Evolutionary conservation across 2,329 filamentous ascomycete genomes (phyloP).

Genomic region (Venturia pyrina): DNA sequence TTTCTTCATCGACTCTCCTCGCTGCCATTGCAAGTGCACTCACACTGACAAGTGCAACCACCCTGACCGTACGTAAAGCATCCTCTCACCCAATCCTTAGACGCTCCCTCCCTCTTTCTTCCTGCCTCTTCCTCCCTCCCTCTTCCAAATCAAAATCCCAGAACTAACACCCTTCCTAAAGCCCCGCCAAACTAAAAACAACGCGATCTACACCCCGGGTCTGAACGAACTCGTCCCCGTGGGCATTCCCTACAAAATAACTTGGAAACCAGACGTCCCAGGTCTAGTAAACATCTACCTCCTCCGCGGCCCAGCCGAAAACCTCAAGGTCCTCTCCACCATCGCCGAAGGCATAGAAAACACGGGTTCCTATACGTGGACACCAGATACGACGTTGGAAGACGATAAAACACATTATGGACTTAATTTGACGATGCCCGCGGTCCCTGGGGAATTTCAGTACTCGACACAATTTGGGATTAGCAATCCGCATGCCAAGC

Average conservation of each 20-base stretch:
- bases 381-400: conserved; percentile 38
- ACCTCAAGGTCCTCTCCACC: conserved; percentile 41
- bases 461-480: conserved; percentile 8
- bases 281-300: conserved; percentile 47
- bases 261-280: conserved; percentile 42
- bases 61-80: neutral
- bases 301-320: conserved; percentile 47
- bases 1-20: neutral
- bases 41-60: neutral
- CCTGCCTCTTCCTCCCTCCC: too few species aligned
- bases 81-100: neutral
- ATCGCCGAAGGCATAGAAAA: conserved; percentile 46
- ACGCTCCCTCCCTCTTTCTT: too few species aligned
- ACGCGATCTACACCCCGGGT: conserved; percentile 44
- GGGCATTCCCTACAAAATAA: conserved; percentile 47
- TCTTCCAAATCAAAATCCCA: too few species aligned
- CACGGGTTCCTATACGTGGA: conserved; percentile 47
- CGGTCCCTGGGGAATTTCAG: conserved; percentile 14
- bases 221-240: conserved; percentile 44
- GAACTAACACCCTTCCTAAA: neutral
- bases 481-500: neutral
- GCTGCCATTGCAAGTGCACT: neutral
- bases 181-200: conserved; percentile 21
- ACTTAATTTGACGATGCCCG: conserved; percentile 50
- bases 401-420: conserved; percentile 46